Evolutionary conservation across 2,329 filamentous ascomycete species (phyloP).

Genomic region (Botrytis galanthina): DNA sequence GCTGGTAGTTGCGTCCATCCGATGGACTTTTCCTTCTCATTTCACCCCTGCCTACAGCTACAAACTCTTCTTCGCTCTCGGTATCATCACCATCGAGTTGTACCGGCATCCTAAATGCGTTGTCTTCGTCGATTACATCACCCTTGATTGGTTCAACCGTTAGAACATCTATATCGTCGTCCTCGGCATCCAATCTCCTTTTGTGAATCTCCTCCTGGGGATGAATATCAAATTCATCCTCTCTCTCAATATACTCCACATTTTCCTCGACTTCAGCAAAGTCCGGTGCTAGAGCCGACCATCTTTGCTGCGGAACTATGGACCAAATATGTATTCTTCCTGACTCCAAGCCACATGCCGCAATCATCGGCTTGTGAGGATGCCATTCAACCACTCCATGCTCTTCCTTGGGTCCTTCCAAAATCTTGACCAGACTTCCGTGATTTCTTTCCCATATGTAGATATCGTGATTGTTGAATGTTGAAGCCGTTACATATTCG

Average conservation of each 20-base stretch:
- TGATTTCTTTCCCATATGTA: slow-evolving; percentile 97
- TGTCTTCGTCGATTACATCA: slow-evolving; percentile 54
- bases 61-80: slow-evolving; percentile 89
- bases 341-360: slow-evolving; percentile 87
- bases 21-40: slow-evolving; percentile 84
- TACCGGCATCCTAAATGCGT: slow-evolving; percentile 85
- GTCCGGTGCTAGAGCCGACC: slow-evolving; percentile 94
- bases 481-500: slow-evolving; percentile 94
- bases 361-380: slow-evolving; percentile 79
- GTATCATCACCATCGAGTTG: slow-evolving; percentile 90
- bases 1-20: slow-evolving; percentile 65
- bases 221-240: slow-evolving; percentile 98
- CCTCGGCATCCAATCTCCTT: slow-evolving; percentile 82
- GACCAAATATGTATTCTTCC: slow-evolving; percentile 96
- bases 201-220: slow-evolving; percentile 93
- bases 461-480: slow-evolving; percentile 97
- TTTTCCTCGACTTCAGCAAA: slow-evolving; percentile 98
- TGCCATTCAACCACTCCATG: slow-evolving; percentile 98
- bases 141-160: slow-evolving; percentile 67
- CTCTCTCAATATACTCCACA: slow-evolving; percentile 89
- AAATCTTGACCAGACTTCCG: slow-evolving; percentile 91
- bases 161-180: slow-evolving; percentile 89
- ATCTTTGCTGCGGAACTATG: slow-evolving; percentile 90
- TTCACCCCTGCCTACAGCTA: slow-evolving; percentile 69
- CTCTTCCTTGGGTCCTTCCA: slow-evolving; percentile 95